Evolutionary conservation across 495 filamentous ascomycete species (phyloP), one percentile per base, ranked within the genome.

Genomic region (Friedmanniomyces simplex): DNA sequence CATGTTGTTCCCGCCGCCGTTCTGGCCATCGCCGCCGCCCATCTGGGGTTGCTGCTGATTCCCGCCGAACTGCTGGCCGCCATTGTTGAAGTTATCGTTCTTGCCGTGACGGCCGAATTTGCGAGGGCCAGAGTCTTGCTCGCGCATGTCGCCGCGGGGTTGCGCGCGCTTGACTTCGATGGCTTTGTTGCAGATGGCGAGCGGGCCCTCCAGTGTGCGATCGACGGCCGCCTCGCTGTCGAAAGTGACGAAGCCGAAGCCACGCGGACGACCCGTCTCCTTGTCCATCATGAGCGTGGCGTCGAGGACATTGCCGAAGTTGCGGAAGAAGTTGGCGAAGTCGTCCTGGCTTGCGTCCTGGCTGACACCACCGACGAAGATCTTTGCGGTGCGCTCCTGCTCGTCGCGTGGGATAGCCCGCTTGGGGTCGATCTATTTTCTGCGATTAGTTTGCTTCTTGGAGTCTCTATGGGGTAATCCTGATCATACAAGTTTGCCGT

Each of bases 241-340:
- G 61, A 98, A 98, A 0, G 93, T 98, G 39, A 98, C 93, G 66
- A 98, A 98, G n/a, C 93, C 93, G 65, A 98, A 98, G 11, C 93
- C 93, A 59, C 93, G 83, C 2, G 93, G 93, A 22, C 93, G 83
- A 32, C 91, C 91, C 8, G 93, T 97, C 67, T 98, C 93, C 72
- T 98, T 98, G 71, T 98, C 93, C 80, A 98, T 98, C 93, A 98
- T 98, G 20, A 98, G 79, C 1, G 93, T 98, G 12, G 93, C 93
- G 70, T 98, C 93, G 45, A 98, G 83, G 28, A 98, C 93, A 54
- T 93, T 83, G 41, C 93, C 93, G 65, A 96, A 98, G 68, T 95
- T 87, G 70, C 85, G 86, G 72, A 98, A 98, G 71, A 95, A 98
- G 41, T 91, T 82, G 66, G 89, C 89, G 71, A 98, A 98, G 67